Evolutionary conservation across 352 stramenopile genomes (phyloP).

Genomic region (Elongisporangium prolatum): DNA sequence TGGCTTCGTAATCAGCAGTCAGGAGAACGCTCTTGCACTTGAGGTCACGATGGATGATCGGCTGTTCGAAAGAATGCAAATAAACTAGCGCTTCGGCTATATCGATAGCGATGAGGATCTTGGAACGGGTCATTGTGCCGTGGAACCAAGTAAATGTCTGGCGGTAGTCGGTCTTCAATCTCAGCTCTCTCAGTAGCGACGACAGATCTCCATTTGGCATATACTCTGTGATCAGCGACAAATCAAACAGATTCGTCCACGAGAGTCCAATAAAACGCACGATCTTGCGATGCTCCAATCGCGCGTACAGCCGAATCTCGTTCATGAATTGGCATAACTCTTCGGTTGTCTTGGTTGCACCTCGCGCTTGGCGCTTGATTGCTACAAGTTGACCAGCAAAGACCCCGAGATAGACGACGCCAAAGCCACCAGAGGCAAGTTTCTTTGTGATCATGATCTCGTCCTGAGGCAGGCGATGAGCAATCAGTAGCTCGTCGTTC

Average conservation of each 20-base stretch:
- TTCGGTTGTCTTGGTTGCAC: constrained; percentile 15
- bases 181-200: constrained; percentile 21
- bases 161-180: constrained; percentile 14
- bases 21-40: constrained; percentile 52
- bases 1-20: constrained; percentile 23
- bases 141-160: constrained; percentile 30
- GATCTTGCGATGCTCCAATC: constrained; percentile 48
- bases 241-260: constrained; percentile 44
- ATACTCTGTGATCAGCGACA: constrained; percentile 42
- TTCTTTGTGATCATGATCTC: constrained; percentile 37
- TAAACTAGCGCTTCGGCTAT: constrained; percentile 45
- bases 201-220: constrained; percentile 40
- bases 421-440: constrained; percentile 55
- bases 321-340: constrained; percentile 41
- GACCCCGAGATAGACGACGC: constrained; percentile 44
- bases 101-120: constrained; percentile 37
- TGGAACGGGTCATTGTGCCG: constrained; percentile 17
- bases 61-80: constrained; percentile 38
- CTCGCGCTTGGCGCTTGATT: constrained; percentile 37
- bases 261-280: constrained; percentile 42
- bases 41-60: constrained; percentile 50
- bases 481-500: constrained; percentile 51
- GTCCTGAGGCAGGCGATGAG: constrained; percentile 38
- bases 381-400: constrained; percentile 28
- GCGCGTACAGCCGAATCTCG: constrained; percentile 59